A percentile compares a stretch with the other conserved stretches of the same genome.
These are phyloP conservation scores for Didymosphaeria variabile DNA, from an alignment of 2,329 filamentous ascomycete species.

Conservation along the genomic window DNA sequence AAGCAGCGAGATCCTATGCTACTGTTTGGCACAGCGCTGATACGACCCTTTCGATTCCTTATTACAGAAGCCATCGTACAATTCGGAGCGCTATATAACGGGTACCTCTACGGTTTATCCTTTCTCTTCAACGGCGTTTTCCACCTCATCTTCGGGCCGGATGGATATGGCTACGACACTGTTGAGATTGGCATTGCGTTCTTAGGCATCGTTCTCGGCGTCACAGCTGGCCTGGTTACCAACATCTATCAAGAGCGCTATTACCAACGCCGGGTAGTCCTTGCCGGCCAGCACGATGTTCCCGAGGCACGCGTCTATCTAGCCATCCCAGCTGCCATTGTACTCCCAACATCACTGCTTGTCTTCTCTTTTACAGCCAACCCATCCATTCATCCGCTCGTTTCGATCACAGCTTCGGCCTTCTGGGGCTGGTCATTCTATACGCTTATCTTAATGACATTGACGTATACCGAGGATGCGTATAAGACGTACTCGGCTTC, in stretches of 20 bases:
- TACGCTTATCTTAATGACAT: constrained; percentile 60
- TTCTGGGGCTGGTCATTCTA: constrained; percentile 63
- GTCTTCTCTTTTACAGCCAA: constrained; percentile 49
- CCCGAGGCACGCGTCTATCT: constrained; percentile 56
- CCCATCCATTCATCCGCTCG: constrained; percentile 45
- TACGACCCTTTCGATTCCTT: constrained; percentile 59
- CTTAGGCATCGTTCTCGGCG: constrained; percentile 52
- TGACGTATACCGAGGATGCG: constrained; percentile 60
- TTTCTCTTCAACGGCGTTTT: constrained; percentile 62
- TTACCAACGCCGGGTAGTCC: constrained; percentile 49
- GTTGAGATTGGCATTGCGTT: constrained; percentile 54
- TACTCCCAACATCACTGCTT: constrained; percentile 45
- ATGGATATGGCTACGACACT: constrained; percentile 54
- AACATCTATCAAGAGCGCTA: constrained; percentile 57
- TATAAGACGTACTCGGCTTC: constrained; percentile 57
- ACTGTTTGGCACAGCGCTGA: constrained; percentile 54
- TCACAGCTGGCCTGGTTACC: constrained; percentile 54
- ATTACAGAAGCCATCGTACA: constrained; percentile 59
- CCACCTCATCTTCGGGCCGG: constrained; percentile 57
- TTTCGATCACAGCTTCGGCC: constrained; percentile 59
- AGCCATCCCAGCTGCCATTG: constrained; percentile 52
- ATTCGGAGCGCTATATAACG: constrained; percentile 60
- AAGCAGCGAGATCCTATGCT: constrained; percentile 50
- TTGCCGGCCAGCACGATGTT: constrained; percentile 44
- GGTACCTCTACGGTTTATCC: constrained; percentile 59